Conservation (phyloP, 2,329 filamentous ascomycete genomes). For the Chaetomiaceae sp. region DNA sequence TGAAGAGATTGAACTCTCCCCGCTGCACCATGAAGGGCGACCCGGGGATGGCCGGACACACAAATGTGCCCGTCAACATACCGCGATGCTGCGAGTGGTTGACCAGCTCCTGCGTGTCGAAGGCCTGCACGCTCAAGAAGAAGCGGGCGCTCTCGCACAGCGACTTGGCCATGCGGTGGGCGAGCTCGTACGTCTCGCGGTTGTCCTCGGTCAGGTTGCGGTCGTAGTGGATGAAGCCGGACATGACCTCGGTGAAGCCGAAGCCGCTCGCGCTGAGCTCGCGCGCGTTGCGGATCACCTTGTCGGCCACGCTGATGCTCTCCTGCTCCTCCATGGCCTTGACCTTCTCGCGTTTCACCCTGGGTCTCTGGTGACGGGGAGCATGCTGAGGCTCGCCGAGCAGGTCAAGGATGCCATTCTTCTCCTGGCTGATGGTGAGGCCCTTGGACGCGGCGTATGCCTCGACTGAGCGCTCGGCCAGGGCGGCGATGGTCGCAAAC, state of each 20-base stretch:
- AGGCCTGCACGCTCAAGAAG: constrained; percentile 55
- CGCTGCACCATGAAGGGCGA: constrained; percentile 58
- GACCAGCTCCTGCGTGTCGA: constrained; percentile 47
- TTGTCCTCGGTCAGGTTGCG: constrained; percentile 40
- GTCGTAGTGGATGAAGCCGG: constrained; percentile 53
- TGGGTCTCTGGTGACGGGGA: constrained; percentile 8
- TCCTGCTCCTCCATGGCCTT: constrained; percentile 33
- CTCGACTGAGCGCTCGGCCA: constrained; percentile 61
- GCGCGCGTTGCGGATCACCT: constrained; percentile 40
- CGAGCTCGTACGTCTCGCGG: constrained; percentile 49
- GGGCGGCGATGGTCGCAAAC: constrained; percentile 63
- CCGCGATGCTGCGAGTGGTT: constrained; percentile 46
- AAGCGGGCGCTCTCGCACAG: constrained; percentile 53
- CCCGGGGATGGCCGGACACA: constrained; percentile 49
- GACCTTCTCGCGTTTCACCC: constrained; percentile 17
- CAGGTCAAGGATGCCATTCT: constrained; percentile 49
- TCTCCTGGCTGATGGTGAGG: constrained; percentile 43
- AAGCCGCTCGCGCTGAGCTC: constrained; percentile 46
- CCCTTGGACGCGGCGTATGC: constrained; percentile 39
- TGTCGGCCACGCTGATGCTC: constrained; percentile 35
- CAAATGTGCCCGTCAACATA: constrained; percentile 56
- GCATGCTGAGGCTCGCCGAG: constrained; percentile 47
- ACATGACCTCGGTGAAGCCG: constrained; percentile 62
- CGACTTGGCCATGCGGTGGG: constrained; percentile 48
- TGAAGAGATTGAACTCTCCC: constrained; percentile 56